Evolutionary conservation across 73 alveolate species (phyloP), one percentile per base, ranked within the genome.

Genomic region (Loxodes magnus): DNA sequence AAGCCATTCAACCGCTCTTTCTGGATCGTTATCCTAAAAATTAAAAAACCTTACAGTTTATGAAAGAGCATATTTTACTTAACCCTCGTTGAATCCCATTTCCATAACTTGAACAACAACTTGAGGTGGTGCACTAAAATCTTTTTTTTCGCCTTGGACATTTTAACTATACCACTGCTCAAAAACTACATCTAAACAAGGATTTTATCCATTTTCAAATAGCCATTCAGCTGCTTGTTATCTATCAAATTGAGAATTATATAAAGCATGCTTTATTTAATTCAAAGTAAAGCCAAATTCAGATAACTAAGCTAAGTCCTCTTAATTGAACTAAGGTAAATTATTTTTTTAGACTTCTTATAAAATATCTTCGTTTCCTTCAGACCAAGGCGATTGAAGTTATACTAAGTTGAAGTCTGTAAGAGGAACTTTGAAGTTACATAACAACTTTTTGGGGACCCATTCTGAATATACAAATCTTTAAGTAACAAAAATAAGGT

Each of bases 391-490:
- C n/a, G 67, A 30, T 39, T 56, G 31, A 84, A 83, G 54, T 63
- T 65, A 52, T 51, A 46, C 43, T 66, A 63, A 57, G 88, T 91
- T 56, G 78, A 82, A 25, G 84, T 72, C 23, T 63, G n/a, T 38
- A 37, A 57, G 35, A 27, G 73, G 72, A 41, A 88, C 77, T 22
- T 89, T 60, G n/a, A 93, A 52, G 1, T 83, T 75, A 48, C 84
- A 80, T 63, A 89, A 90, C 65, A 88, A 76, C 56, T 93, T 93
- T 43, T 88, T 88, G 9, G 99, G 99, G 2, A 89, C 97, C 99
- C 99, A 93, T 59, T 93, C 90, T 17, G 71, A 76, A 36, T 44
- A 89, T 7, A 87, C 96, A 59, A 89, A 86, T 71, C 99, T 85
- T 59, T 82, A 75, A 36, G 85, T 74, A 14, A 74, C 90, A 3